Conservation (phyloP, 345 rosid genomes). For the Trapa bicornis region DNA sequence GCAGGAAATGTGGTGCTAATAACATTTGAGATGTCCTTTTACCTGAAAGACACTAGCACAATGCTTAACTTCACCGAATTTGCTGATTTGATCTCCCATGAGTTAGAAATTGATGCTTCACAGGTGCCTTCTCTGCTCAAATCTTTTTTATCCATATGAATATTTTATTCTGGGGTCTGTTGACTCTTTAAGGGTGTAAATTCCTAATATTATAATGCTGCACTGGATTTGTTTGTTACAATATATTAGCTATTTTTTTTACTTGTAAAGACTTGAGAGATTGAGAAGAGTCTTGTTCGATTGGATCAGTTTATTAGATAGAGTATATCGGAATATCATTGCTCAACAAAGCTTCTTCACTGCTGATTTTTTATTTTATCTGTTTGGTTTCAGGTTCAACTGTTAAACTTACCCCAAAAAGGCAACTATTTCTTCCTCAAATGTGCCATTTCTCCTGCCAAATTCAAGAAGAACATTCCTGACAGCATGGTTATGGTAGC, state of each 20-base stretch:
- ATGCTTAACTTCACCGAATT: constrained; percentile 42
- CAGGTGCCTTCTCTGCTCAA: constrained; percentile 30
- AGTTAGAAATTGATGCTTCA: constrained; percentile 37
- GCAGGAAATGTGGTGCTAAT: constrained; percentile 52
- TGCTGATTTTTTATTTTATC: constrained; percentile 2
- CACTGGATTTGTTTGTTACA: neutral
- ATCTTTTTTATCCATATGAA: neutral
- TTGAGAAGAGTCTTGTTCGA: neutral
- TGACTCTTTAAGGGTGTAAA: neutral
- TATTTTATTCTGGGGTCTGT: neutral
- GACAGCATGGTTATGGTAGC: constrained; percentile 50
- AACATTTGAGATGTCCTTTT: constrained; percentile 45
- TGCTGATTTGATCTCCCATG: constrained; percentile 33
- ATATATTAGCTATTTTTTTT: neutral
- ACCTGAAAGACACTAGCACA: constrained; percentile 33
- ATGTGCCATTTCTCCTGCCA: constrained; percentile 50
- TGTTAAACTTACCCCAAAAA: constrained; percentile 37
- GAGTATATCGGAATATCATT: neutral
- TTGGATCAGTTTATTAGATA: neutral
- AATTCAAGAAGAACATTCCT: constrained; percentile 39
- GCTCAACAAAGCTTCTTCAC: neutral
- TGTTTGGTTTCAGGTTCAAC: constrained; percentile 41
- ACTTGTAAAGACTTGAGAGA: neutral
- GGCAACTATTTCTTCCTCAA: constrained; percentile 42
- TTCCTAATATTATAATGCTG: neutral